Conservation (phyloP, 1,139 yeast genomes). For the Saccharomycopsis crataegensis region DNA sequence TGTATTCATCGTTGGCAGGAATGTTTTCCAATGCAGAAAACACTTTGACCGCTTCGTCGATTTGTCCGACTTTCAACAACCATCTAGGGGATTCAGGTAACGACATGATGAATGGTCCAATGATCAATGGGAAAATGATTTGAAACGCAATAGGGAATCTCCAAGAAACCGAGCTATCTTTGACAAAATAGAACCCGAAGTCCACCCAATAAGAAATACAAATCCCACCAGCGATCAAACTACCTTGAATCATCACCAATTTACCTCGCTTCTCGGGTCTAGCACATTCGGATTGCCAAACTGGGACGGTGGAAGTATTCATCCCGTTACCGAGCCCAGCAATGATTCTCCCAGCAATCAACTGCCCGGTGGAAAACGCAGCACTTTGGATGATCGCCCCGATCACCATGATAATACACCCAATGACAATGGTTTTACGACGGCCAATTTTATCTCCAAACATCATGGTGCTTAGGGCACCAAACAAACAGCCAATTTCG, state of each 20-base stretch:
- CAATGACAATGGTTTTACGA: conserved; percentile 47
- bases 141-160: conserved; percentile 42
- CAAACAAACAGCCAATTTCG: conserved; percentile 66
- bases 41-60: conserved; percentile 33
- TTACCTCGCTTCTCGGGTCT: conserved; percentile 58
- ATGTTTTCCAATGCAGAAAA: conserved; percentile 36
- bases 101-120: conserved; percentile 16
- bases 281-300: conserved; percentile 43
- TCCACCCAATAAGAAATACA: conserved; percentile 38
- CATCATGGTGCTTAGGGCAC: conserved; percentile 50
- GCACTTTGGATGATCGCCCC: conserved; percentile 45
- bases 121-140: conserved; percentile 28
- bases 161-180: conserved; percentile 26
- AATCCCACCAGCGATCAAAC: conserved; percentile 23
- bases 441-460: conserved; percentile 56
- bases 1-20: conserved; percentile 30
- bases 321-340: conserved; percentile 53
- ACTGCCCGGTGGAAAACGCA: conserved; percentile 37
- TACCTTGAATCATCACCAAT: conserved; percentile 56
- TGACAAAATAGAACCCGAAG: conserved; percentile 38
- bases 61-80: conserved; percentile 32
- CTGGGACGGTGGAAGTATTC: conserved; percentile 50
- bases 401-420: conserved; percentile 41
- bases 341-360: conserved; percentile 46
- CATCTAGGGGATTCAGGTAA: conserved; percentile 47